Conservation (phyloP, 2,329 filamentous ascomycete genomes). For the Dothistroma pini region DNA sequence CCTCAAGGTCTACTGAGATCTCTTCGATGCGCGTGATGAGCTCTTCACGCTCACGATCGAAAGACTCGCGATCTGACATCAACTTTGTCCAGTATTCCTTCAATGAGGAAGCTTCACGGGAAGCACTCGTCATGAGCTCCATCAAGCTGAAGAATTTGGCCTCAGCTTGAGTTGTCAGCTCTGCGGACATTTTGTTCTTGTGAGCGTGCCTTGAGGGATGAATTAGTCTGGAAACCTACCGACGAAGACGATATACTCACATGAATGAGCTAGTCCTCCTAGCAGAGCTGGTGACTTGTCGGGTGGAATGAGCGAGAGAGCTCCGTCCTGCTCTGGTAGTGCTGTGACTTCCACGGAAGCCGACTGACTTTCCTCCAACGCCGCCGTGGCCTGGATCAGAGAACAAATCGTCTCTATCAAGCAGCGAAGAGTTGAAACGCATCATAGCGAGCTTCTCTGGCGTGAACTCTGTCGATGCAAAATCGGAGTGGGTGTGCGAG, state of each 20-base stretch:
- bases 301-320: constrained; percentile 18
- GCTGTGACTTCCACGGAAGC: constrained; percentile 11
- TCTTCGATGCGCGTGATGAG: constrained; percentile 31
- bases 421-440: constrained; percentile 18
- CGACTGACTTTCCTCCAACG: constrained; percentile 10
- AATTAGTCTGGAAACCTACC: constrained; percentile 5
- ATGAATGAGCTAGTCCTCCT: constrained; percentile 24
- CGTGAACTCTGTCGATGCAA: constrained; percentile 9
- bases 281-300: constrained; percentile 20
- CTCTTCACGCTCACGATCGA: constrained; percentile 30
- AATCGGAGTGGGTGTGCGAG: background rate
- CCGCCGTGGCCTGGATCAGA: constrained; percentile 19
- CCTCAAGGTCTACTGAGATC: constrained; percentile 27
- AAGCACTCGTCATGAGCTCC: constrained; percentile 32
- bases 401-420: constrained; percentile 22
- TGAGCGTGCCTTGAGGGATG: constrained; percentile 26
- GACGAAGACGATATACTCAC: background rate
- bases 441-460: constrained; percentile 26
- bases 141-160: constrained; percentile 33
- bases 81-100: constrained; percentile 32
- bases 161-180: constrained; percentile 31
- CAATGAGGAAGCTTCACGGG: constrained; percentile 29
- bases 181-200: constrained; percentile 29
- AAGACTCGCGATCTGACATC: constrained; percentile 31
- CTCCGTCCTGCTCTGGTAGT: constrained; percentile 9